phyloP scores from a whole-genome alignment of 1,139 yeast species.

The Kodamaea anthophila region DNA sequence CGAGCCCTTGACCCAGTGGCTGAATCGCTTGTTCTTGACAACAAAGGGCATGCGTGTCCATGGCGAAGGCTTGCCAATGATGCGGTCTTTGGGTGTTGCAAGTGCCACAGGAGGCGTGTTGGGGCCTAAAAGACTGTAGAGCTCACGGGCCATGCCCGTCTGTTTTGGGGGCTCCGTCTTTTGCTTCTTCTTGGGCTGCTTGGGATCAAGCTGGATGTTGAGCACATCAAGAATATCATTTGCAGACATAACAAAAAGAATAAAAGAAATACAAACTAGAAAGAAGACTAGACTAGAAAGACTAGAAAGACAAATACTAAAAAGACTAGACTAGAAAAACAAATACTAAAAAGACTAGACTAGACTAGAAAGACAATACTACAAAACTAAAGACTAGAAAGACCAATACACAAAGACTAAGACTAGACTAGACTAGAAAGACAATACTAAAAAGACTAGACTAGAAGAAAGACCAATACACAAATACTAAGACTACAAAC shows the following conservation, averaged over 20 bases:
- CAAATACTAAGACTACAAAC: too few relatives aligned
- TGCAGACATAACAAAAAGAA: slow-evolving; percentile 32
- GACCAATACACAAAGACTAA: too few relatives aligned
- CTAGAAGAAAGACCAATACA: too few relatives aligned
- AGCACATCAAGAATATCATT: slow-evolving; percentile 74
- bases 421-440: too few relatives aligned
- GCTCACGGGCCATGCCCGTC: slow-evolving; percentile 86
- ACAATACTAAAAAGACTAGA: too few relatives aligned
- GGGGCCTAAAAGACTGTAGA: slow-evolving; percentile 83
- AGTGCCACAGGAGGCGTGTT: slow-evolving; percentile 80
- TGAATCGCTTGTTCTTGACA: slow-evolving; percentile 43
- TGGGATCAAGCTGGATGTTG: slow-evolving; percentile 42
- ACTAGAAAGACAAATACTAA: too few relatives aligned
- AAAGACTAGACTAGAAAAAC: too few relatives aligned
- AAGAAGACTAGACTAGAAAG: neutral
- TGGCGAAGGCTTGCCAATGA: slow-evolving; percentile 69
- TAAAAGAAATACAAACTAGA: neutral
- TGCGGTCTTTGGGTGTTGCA: slow-evolving; percentile 51
- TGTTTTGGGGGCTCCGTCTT: slow-evolving; percentile 35
- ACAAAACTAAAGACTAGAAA: too few relatives aligned
- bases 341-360: too few relatives aligned
- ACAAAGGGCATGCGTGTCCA: slow-evolving; percentile 69
- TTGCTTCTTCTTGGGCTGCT: slow-evolving; percentile 37
- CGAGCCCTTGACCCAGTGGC: slow-evolving; percentile 87
- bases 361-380: too few relatives aligned